Evolutionary conservation across 176 grass and related monocot species (phyloP), one percentile per base, ranked within the genome.

Genomic region (Aegilops longissima): DNA sequence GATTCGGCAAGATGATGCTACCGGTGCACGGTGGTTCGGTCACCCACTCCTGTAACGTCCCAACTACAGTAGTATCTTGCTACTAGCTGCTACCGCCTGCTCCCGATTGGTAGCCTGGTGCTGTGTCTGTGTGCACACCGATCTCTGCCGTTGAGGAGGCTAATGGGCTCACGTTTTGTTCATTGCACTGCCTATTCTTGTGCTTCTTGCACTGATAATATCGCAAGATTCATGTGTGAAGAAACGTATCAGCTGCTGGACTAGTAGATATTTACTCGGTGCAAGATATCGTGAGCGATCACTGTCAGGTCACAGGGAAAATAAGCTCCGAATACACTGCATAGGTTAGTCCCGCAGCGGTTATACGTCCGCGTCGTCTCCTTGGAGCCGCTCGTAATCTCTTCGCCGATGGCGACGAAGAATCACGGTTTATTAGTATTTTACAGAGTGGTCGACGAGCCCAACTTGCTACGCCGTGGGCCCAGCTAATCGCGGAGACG

Each of bases 1-100:
- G 4, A 66, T 77, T 64, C 31, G 70, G 42, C 56, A n/a, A 65
- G 69, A 0, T n/a, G 69, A 65, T 13, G 66, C 21, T n/a, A 51
- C 74, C 10, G n/a, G 54, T 25, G 82, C 27, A 61, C 6, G 21
- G 23, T 35, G 23, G 87, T 66, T 80, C 36, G 82, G 77, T 31
- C 59, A 80, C 87, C 87, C 61, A 74, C 87, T 23, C 58, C 82
- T 17, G 81, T 29, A 67, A 67, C 82, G 17, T 74, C 82, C 29
- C 45, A 18, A 7, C 59, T 25, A 27, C 27, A 27, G 27, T 31
- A 31, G 31, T 31, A 40, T 75, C 16, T 25, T 5, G 16, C 69
- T 45, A 36, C 58, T 33, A 36, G 9, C 0, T n/a, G 3, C 42
- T 11, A 5, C 4, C 2, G n/a, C 0, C 30, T 54, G 77, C 29